Evolutionary conservation across 2,329 filamentous ascomycete genomes (phyloP).

Genomic region (Fusarium napiforme): DNA sequence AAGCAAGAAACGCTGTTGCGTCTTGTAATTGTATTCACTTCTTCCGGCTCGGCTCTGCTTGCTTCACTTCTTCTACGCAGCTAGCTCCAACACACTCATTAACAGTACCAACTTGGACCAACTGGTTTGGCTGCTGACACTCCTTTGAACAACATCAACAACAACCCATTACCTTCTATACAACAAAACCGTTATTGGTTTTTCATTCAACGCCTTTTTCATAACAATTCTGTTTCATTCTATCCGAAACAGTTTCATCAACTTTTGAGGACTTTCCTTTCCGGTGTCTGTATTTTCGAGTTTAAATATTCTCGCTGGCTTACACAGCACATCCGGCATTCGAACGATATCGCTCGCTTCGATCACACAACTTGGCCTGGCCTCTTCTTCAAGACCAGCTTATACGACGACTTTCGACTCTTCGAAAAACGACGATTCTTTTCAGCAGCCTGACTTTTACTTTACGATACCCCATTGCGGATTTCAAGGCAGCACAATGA

Average conservation of each 20-base stretch:
- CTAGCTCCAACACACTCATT: conserved; percentile 48
- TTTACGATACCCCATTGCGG: conserved; percentile 39
- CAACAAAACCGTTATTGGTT: conserved; percentile 26
- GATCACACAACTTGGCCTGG: conserved; percentile 20
- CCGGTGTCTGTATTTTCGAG: conserved; percentile 44
- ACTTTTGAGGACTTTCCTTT: conserved; percentile 6
- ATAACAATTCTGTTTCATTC: conserved; percentile 15
- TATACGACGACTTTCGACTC: conserved; percentile 33
- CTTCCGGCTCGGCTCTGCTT: conserved; percentile 46
- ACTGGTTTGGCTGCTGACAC: conserved; percentile 69
- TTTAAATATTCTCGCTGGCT: conserved; percentile 41
- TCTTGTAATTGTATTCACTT: conserved; percentile 42
- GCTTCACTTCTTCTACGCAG: conserved; percentile 52
- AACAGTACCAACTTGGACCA: conserved; percentile 54
- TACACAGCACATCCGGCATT: conserved; percentile 37
- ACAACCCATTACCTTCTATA: conserved; percentile 22
- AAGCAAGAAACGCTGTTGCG: conserved; percentile 45
- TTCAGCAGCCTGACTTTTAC: conserved; percentile 7
- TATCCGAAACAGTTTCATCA: conserved; percentile 11
- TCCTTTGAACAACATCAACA: conserved; percentile 54
- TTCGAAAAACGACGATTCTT: conserved; percentile 32
- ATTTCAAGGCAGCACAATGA: conserved; percentile 36
- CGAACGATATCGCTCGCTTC: conserved; percentile 36
- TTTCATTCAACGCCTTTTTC: conserved; percentile 18
- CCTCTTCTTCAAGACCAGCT: conserved; percentile 13